phyloP scores from a whole-genome alignment of 179 eudicot species.

The Corrigiola litoralis region DNA sequence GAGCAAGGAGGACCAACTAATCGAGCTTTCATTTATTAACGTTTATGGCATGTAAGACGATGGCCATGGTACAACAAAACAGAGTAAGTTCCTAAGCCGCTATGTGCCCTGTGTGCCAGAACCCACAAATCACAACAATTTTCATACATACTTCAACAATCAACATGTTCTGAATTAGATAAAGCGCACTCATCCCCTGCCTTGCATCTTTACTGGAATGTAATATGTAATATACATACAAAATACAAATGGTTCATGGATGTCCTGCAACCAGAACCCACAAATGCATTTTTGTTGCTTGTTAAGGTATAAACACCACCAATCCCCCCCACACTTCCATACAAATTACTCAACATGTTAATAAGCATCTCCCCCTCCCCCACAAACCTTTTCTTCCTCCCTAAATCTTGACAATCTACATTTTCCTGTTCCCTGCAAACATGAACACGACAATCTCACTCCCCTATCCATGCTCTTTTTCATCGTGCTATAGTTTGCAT shows the following conservation, averaged over 20 bases:
- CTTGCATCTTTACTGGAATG: neutral
- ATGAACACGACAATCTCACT: conserved; percentile 1
- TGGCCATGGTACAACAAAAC: too few species aligned
- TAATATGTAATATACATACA: neutral
- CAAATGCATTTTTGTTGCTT: neutral
- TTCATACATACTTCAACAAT: too few species aligned
- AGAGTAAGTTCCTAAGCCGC: too few species aligned
- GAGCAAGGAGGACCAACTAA: too few species aligned
- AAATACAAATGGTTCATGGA: neutral
- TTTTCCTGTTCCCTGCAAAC: conserved; percentile 3
- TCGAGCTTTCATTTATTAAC: too few species aligned
- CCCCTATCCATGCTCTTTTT: neutral
- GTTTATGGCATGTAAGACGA: too few species aligned
- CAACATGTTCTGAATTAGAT: too few species aligned
- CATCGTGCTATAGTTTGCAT: neutral
- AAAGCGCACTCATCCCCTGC: too few species aligned
- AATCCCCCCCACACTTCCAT: conserved; percentile 15
- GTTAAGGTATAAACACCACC: conserved; percentile 18
- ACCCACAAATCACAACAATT: too few species aligned
- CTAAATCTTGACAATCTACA: conserved; percentile 11
- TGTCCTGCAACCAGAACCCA: neutral
- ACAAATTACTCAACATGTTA: neutral
- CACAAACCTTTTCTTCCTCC: too few species aligned
- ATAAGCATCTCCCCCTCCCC: conserved; percentile 5
- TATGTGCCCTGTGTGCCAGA: too few species aligned